Conservation (phyloP, 768 basidiomycete species). For the Rhodotorula kratochvilovae region DNA sequence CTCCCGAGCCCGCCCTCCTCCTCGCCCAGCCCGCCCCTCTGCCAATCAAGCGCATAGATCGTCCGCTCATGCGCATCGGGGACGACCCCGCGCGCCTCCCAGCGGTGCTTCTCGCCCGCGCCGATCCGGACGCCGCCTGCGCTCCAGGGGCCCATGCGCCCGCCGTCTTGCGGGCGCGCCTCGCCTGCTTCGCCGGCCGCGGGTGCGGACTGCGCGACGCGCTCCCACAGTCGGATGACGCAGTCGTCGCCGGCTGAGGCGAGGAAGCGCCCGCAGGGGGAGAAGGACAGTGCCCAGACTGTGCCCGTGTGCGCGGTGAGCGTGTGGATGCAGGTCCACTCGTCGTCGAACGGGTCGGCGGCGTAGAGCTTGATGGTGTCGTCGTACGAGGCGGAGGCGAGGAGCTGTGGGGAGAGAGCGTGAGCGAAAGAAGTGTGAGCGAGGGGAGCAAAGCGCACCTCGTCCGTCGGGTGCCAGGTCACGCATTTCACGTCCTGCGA, state of each 20-base stretch:
- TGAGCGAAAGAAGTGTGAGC: constrained; percentile 42
- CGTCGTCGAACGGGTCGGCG: constrained; percentile 90
- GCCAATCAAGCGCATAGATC: constrained; percentile 79
- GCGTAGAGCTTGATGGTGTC: constrained; percentile 89
- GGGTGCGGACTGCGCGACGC: constrained; percentile 43
- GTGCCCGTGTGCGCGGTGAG: constrained; percentile 68
- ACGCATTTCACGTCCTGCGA: constrained; percentile 92
- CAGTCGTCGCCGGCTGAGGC: constrained; percentile 82
- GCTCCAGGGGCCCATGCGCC: constrained; percentile 45
- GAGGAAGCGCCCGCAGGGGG: constrained; percentile 72
- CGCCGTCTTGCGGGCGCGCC: constrained; percentile 45
- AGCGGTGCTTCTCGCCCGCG: constrained; percentile 51
- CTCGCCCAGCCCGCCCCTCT: constrained; percentile 49
- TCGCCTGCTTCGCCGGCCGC: constrained; percentile 29
- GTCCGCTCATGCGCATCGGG: constrained; percentile 62
- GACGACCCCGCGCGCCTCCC: constrained; percentile 61
- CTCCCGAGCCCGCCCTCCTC: constrained; percentile 60
- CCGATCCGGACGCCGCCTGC: constrained; percentile 37
- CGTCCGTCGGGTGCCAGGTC: constrained; percentile 90
- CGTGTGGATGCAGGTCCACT: constrained; percentile 74
- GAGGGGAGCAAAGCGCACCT: constrained; percentile 48
- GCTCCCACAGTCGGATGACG: constrained; percentile 79
- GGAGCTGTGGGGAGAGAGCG: constrained; percentile 58
- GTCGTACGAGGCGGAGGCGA: constrained; percentile 95
- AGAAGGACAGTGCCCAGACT: constrained; percentile 81